Conservation (phyloP, 257 asterid genomes). For the Primulina eburnea region DNA sequence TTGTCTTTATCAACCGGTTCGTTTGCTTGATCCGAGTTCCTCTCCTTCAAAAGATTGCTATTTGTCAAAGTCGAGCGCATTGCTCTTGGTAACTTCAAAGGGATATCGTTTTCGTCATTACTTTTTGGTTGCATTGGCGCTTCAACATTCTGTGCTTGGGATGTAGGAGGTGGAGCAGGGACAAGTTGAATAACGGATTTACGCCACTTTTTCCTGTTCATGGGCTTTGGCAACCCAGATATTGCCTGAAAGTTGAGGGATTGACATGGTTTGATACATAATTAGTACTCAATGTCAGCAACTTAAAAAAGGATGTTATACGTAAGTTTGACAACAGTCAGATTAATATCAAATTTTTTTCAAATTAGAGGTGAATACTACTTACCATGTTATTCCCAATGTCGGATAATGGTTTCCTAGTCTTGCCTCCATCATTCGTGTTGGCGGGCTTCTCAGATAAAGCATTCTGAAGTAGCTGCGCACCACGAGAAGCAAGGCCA, state of each 20-base stretch:
- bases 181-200: conserved; percentile 77
- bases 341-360: background rate
- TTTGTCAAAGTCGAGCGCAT: conserved; percentile 51
- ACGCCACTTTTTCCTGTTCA: conserved; percentile 70
- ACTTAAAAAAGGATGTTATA: background rate
- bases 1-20: conserved; percentile 36
- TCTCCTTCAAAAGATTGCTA: conserved; percentile 62
- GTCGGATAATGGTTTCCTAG: conserved; percentile 81
- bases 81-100: conserved; percentile 71
- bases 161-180: conserved; percentile 51
- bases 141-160: conserved; percentile 37
- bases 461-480: conserved; percentile 77
- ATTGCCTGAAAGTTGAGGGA: conserved; percentile 41
- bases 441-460: conserved; percentile 54
- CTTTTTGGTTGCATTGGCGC: conserved; percentile 41
- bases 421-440: conserved; percentile 36
- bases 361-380: background rate
- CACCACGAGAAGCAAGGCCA: conserved; percentile 76
- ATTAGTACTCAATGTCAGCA: background rate
- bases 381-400: conserved; percentile 83
- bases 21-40: conserved; percentile 46
- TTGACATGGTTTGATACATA: background rate
- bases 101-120: conserved; percentile 39
- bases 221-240: conserved; percentile 59
- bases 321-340: background rate